Conservation (phyloP, 1,139 yeast genomes). For the Scheffersomyces parashehatae region DNA sequence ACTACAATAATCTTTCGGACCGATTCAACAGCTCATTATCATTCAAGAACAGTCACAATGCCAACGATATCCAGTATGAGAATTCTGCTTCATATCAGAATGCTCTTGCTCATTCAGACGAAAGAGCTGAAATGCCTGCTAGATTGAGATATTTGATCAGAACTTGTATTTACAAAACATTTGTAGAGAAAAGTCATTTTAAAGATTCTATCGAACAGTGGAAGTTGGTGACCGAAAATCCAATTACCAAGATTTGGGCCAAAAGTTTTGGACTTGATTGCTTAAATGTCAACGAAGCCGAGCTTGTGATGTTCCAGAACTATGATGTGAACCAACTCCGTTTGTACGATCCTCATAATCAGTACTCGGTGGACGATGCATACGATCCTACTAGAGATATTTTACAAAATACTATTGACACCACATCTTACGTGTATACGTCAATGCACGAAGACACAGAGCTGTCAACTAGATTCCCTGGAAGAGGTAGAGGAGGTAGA, state of each 20-base stretch:
- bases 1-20: constrained; percentile 7
- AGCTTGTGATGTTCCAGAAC: constrained; percentile 40
- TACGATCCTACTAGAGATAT: constrained; percentile 21
- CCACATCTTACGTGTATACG: constrained; percentile 33
- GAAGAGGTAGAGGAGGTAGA: constrained; percentile 5
- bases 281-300: constrained; percentile 54
- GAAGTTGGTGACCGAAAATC: constrained; percentile 58
- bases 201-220: constrained; percentile 33
- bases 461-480: constrained; percentile 1
- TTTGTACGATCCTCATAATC: constrained; percentile 29
- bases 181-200: constrained; percentile 28
- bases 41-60: constrained; percentile 7
- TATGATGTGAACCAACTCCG: constrained; percentile 34
- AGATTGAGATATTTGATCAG: constrained; percentile 51
- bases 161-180: constrained; percentile 50
- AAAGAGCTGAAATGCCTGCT: constrained; percentile 49
- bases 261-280: constrained; percentile 53
- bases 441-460: neutral
- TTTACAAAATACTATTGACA: constrained; percentile 40
- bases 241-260: constrained; percentile 55
- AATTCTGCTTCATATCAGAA: constrained; percentile 29
- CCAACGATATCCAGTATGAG: constrained; percentile 36
- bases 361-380: constrained; percentile 26
- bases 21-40: constrained; percentile 9
- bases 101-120: constrained; percentile 29